Evolutionary conservation across 2,329 filamentous ascomycete species (phyloP).

Genomic region (Huntiella moniliformis): DNA sequence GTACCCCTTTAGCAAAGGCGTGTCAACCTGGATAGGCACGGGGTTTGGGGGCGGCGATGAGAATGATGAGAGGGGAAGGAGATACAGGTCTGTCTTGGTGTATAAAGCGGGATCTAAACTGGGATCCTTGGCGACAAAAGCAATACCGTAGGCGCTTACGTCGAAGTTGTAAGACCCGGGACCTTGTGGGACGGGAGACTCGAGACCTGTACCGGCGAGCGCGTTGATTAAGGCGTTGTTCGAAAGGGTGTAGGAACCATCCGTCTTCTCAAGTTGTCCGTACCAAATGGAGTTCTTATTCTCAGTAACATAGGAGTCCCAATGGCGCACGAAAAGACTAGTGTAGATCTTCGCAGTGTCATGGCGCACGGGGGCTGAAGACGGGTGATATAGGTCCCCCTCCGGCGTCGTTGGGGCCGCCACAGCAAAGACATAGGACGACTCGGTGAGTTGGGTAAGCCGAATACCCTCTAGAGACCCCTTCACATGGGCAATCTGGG

Average conservation of each 20-base stretch:
- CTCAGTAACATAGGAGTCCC: slow-evolving; percentile 56
- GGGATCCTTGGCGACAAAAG: slow-evolving; percentile 60
- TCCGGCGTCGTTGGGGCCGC: slow-evolving; percentile 48
- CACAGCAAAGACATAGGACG: slow-evolving; percentile 34
- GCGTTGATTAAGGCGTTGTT: slow-evolving; percentile 39
- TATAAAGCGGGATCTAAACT: slow-evolving; percentile 50
- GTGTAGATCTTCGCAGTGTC: slow-evolving; percentile 55
- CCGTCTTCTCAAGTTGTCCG: slow-evolving; percentile 33
- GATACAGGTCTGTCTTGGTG: slow-evolving; percentile 70
- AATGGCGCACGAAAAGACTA: slow-evolving; percentile 61
- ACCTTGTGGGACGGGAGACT: slow-evolving; percentile 57
- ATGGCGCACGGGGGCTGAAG: slow-evolving; percentile 36
- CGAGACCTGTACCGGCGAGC: slow-evolving; percentile 38
- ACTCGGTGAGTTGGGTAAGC: slow-evolving; percentile 29
- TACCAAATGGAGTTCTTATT: slow-evolving; percentile 59
- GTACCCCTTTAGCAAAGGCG: slow-evolving; percentile 44
- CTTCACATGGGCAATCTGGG: slow-evolving; percentile 13
- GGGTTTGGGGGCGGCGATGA: slow-evolving; percentile 22
- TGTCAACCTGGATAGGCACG: slow-evolving; percentile 26
- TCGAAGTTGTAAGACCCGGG: slow-evolving; percentile 70
- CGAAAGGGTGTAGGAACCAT: slow-evolving; percentile 24
- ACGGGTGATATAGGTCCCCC: slow-evolving; percentile 50
- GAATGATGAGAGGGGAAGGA: slow-evolving; percentile 45
- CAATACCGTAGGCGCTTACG: slow-evolving; percentile 43
- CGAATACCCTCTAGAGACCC: slow-evolving; percentile 41